Percentiles rank a stretch among this genome's conserved stretches.
These are phyloP conservation scores for Coemansia umbellata DNA, from an alignment of 192 early-diverging fungal genomes.

Conservation along the genomic window DNA sequence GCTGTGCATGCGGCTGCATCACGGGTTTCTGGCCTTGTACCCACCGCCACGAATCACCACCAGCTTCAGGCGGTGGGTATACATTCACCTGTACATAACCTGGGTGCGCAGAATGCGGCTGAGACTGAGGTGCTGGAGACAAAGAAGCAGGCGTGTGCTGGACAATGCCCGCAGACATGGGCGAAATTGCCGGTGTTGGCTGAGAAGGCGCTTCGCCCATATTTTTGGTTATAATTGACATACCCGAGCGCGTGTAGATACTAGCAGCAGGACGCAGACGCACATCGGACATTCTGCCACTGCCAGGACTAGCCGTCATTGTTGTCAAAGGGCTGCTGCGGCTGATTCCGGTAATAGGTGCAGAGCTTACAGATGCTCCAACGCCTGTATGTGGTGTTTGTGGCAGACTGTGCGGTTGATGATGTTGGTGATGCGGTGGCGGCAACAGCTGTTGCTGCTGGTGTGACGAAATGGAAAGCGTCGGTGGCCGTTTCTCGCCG, in stretches of 20 bases:
- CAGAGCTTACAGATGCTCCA: not conserved
- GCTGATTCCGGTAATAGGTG: not conserved
- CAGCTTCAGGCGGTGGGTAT: slow-evolving; percentile 38
- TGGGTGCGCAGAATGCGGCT: slow-evolving; percentile 20
- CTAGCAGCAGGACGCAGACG: slow-evolving; percentile 25
- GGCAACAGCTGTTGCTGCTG: slow-evolving; percentile 7
- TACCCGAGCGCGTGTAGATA: slow-evolving; percentile 6
- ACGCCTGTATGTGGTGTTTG: not conserved
- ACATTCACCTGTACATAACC: slow-evolving; percentile 37
- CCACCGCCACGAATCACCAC: slow-evolving; percentile 34
- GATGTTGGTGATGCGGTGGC: slow-evolving; percentile 5
- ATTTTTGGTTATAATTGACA: slow-evolving; percentile 15
- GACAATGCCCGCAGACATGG: slow-evolving; percentile 25
- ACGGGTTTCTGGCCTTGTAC: slow-evolving; percentile 6
- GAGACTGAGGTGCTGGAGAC: slow-evolving; percentile 31
- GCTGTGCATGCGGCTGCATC: slow-evolving; percentile 13
- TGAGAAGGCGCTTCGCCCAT: slow-evolving; percentile 22
- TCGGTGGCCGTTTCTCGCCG: slow-evolving; percentile 26
- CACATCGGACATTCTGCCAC: slow-evolving; percentile 20
- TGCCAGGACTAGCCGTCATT: slow-evolving; percentile 20
- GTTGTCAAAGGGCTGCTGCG: slow-evolving; percentile 13
- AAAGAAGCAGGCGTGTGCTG: slow-evolving; percentile 44
- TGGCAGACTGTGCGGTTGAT: slow-evolving; percentile 9
- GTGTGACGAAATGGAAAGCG: slow-evolving; percentile 12
- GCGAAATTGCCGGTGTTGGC: slow-evolving; percentile 44